phyloP scores from a whole-genome alignment of 208 protist genomes.

The Hexamita inflata region DNA sequence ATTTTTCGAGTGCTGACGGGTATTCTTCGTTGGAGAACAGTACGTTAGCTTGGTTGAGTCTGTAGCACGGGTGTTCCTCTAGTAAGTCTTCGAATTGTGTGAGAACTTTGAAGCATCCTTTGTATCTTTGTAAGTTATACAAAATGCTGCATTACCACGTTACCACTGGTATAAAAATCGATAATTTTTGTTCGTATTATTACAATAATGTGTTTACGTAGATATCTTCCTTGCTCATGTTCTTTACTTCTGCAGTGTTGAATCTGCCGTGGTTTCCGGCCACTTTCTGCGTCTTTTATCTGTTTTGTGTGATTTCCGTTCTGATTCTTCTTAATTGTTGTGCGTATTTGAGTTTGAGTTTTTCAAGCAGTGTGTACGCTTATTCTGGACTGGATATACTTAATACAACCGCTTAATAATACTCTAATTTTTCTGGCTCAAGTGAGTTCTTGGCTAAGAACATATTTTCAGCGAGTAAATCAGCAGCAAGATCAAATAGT shows the following conservation, averaged over 20 bases:
- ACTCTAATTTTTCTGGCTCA: conserved; percentile 6
- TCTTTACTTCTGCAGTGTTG: not conserved
- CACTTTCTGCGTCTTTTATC: not conserved
- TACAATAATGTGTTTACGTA: not conserved
- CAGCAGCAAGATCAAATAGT: conserved; percentile 23
- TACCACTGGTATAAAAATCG: conserved; percentile 14
- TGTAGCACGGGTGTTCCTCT: not conserved
- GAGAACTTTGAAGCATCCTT: not conserved
- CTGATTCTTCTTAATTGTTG: not conserved
- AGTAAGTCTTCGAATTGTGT: not conserved
- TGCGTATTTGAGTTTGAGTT: conserved; percentile 3
- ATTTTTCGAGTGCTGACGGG: not conserved
- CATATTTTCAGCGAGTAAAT: conserved; percentile 8
- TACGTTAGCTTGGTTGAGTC: conserved; percentile 11
- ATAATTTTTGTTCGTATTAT: conserved; percentile 12
- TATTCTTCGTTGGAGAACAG: conserved; percentile 17
- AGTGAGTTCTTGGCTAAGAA: not conserved
- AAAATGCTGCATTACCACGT: conserved; percentile 5
- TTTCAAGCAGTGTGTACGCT: not conserved
- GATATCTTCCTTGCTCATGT: conserved; percentile 15
- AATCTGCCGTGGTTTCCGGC: not conserved
- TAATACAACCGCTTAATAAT: conserved; percentile 9
- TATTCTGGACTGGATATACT: not conserved
- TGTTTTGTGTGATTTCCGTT: not conserved
- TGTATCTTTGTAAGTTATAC: not conserved